Base-by-base conservation (phyloP, 192 early-diverging fungal genomes). In the Funneliformis mosseae region DNA sequence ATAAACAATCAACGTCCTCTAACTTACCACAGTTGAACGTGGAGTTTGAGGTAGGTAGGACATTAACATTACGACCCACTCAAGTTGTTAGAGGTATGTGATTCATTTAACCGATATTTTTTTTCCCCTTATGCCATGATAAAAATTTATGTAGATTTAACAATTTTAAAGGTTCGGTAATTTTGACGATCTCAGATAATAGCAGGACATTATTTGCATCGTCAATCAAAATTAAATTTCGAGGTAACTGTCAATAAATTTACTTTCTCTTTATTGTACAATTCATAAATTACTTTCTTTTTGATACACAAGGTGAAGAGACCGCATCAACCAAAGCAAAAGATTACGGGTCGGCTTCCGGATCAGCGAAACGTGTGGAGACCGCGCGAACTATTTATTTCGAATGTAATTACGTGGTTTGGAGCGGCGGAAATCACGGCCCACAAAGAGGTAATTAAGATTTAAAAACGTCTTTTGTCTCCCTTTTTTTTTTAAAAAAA, bases 21-120 rank as follows among this genome's bases (percentile, higher is more conserved):
- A 27, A 66, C 12, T 12, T 25, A 8, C 25, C 74, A 21, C 50
- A 60, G n/a, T 21, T 75, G 4, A 39, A 48, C 14, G 38, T 75
- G 1, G 74, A 75, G 8, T 75, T 75, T 75, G 74, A 75, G 33
- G 74, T 75, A 0, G 74, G 74, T 55, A 75, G 46, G 55, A 33
- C 74, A 2, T 39, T 75, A 14, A 25, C 25, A 60, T 7, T 75
- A 50, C 45, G 74, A 38, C 74, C 74, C 33, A n/a, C 46, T 60
- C 55, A 75, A 18, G 33, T 75, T 33, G 74, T 75, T 21, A 50
- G 74, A 75, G 74, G 74, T 75, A 75, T 59, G 39, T 60, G 38
- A n/a, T 8, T 8, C n/a, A 16, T 38, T 38, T 18, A 21, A 18
- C 21, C 9, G 9, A 8, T 0, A 67, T 67, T 25, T 10, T 33